Conservation (phyloP, 2,329 filamentous ascomycete genomes). For the Hymenoscyphus scutula region DNA sequence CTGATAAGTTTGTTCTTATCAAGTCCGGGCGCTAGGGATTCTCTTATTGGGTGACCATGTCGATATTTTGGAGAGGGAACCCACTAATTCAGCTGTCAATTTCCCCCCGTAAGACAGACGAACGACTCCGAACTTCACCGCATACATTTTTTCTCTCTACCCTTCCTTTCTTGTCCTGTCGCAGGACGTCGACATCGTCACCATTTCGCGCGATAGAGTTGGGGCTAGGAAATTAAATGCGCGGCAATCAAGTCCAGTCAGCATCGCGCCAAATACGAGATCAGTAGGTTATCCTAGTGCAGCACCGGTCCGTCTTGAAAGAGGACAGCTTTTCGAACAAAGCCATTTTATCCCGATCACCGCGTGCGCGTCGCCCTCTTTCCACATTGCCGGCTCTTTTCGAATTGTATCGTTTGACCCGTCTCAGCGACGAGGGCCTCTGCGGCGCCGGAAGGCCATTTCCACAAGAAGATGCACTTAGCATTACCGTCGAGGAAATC, state of each 20-base stretch:
- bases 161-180: not conserved
- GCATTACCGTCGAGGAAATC: constrained; percentile 83
- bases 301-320: not conserved
- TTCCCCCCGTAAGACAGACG: not conserved
- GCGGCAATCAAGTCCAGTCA: constrained; percentile 3
- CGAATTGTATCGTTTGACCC: not conserved
- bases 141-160: not conserved
- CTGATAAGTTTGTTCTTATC: not conserved
- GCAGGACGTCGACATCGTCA: constrained; percentile 1
- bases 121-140: not conserved
- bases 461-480: constrained; percentile 70
- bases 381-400: not conserved
- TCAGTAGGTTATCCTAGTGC: not conserved
- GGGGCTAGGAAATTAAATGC: not conserved
- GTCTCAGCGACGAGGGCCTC: constrained; percentile 12
- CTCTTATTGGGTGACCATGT: not conserved
- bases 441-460: constrained; percentile 20
- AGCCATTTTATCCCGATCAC: not conserved
- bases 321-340: constrained; percentile 4
- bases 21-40: not conserved
- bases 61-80: not conserved
- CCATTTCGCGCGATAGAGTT: not conserved
- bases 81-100: constrained; percentile 5
- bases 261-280: not conserved
- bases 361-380: not conserved